Percentiles rank a stretch among this genome's conserved stretches.
These are phyloP conservation scores for Metschnikowia gelsemii DNA, from an alignment of 805 yeast species.

Conservation along the genomic window DNA sequence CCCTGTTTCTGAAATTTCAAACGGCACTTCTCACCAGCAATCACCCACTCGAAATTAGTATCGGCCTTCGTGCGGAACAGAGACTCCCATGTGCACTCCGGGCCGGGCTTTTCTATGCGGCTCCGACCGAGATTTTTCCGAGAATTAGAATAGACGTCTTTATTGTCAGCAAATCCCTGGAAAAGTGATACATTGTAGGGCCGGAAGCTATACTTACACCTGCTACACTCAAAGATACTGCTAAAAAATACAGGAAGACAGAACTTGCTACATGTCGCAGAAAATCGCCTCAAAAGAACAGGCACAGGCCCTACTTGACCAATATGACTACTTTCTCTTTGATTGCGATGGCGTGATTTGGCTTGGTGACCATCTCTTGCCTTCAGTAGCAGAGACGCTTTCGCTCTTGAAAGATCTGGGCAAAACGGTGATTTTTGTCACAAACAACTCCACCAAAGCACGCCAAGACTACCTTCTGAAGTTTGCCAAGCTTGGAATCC, in stretches of 20 bases:
- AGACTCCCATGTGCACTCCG: too few species aligned
- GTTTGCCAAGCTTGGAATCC: conserved; percentile 59
- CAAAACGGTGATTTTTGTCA: conserved; percentile 82
- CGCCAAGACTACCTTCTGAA: conserved; percentile 73
- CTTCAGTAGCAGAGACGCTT: conserved; percentile 75
- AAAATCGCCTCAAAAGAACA: conserved; percentile 50
- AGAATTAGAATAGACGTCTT: too few species aligned
- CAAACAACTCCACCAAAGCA: conserved; percentile 93
- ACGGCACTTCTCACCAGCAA: too few species aligned
- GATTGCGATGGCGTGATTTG: conserved; percentile 98
- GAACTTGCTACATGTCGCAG: conserved; percentile 37
- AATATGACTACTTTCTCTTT: conserved; percentile 82
- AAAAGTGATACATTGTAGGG: too few species aligned
- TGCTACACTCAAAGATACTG: too few species aligned
- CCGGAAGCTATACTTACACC: too few species aligned
- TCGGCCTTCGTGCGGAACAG: too few species aligned
- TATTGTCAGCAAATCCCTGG: too few species aligned
- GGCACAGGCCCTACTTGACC: conserved; percentile 54
- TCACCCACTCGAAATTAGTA: too few species aligned
- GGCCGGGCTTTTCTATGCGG: too few species aligned
- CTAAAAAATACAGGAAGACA: not conserved
- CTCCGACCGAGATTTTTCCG: too few species aligned
- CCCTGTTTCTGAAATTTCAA: too few species aligned
- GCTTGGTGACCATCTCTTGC: conserved; percentile 82
- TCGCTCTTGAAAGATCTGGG: conserved; percentile 50